phyloP scores from a whole-genome alignment of 202 grass and related monocot genomes.

The Setaria viridis region DNA sequence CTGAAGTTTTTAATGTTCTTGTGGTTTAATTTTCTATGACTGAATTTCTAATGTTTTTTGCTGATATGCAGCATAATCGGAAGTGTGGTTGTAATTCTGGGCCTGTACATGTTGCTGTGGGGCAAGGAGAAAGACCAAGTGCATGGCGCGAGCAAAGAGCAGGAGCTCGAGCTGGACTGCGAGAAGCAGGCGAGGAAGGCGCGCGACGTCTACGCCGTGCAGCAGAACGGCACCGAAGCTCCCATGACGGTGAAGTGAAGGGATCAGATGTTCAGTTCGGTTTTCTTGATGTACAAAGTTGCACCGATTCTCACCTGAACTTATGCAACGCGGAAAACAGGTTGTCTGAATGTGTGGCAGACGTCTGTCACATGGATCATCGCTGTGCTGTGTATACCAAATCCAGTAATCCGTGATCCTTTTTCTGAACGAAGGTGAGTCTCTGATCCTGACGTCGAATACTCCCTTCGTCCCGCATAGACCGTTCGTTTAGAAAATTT shows the following conservation, averaged over 20 bases:
- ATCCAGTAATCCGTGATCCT: too few relatives aligned
- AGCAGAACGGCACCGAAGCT: not conserved
- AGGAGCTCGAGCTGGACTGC: constrained; percentile 32
- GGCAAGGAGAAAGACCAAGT: constrained; percentile 81
- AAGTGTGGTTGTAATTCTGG: constrained; percentile 71
- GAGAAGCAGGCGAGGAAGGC: constrained; percentile 43
- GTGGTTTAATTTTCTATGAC: not conserved
- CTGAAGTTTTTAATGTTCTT: not conserved
- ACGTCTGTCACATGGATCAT: not conserved
- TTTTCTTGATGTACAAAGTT: not conserved
- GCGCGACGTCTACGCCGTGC: not conserved
- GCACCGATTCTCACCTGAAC: not conserved
- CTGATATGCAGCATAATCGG: constrained; percentile 70
- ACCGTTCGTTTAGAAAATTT: too few relatives aligned
- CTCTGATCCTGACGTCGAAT: not conserved
- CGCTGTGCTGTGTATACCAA: too few relatives aligned
- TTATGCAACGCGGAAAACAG: not conserved
- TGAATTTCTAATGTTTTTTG: constrained; percentile 1
- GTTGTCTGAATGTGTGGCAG: not conserved
- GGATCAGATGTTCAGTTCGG: not conserved
- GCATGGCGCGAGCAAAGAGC: constrained; percentile 10
- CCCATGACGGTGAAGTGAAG: constrained; percentile 5
- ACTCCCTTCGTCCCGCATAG: too few relatives aligned
- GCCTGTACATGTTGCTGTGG: constrained; percentile 84
- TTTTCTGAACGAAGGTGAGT: too few relatives aligned